phyloP scores from a whole-genome alignment of 31 red algal genomes.

The Bonnemaisonia californica region DNA sequence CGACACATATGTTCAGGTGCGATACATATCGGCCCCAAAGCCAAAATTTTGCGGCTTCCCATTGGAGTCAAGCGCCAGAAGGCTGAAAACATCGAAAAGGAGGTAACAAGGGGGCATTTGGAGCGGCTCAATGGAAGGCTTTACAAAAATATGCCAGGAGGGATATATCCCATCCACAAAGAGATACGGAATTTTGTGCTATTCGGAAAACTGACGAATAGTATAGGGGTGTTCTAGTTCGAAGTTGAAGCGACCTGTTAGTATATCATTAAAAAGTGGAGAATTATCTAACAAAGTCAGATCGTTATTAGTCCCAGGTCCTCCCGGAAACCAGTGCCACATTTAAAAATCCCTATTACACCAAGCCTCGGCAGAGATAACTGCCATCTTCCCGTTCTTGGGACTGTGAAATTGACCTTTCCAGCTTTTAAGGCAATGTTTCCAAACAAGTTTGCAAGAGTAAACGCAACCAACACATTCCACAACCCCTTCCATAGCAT shows the following conservation, averaged over 20 bases:
- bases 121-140: neutral
- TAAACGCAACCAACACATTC: too few species aligned
- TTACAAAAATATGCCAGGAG: neutral
- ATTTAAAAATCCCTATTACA: conserved; percentile 3
- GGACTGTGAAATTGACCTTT: conserved; percentile 11
- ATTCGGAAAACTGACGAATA: neutral
- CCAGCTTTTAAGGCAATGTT: neutral
- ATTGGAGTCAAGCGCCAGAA: too few species aligned
- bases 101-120: neutral
- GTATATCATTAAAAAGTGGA: conserved; percentile 6
- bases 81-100: too few species aligned
- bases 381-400: conserved; percentile 2
- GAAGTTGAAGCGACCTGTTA: neutral
- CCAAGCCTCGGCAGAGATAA: conserved; percentile 11
- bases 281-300: neutral
- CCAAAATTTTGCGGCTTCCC: too few species aligned
- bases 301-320: conserved; percentile 1
- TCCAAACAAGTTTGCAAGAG: too few species aligned
- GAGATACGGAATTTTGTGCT: neutral
- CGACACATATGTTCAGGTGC: too few species aligned
- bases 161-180: conserved; percentile 1
- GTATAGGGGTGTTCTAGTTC: neutral
- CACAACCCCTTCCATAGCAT: too few species aligned
- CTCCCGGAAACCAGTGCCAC: conserved; percentile 4
- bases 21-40: too few species aligned